A percentile compares a stretch with the other conserved stretches of the same genome.
phyloP scores from a whole-genome alignment of 2,329 filamentous ascomycete species.

The Parastagonospora nodorum region DNA sequence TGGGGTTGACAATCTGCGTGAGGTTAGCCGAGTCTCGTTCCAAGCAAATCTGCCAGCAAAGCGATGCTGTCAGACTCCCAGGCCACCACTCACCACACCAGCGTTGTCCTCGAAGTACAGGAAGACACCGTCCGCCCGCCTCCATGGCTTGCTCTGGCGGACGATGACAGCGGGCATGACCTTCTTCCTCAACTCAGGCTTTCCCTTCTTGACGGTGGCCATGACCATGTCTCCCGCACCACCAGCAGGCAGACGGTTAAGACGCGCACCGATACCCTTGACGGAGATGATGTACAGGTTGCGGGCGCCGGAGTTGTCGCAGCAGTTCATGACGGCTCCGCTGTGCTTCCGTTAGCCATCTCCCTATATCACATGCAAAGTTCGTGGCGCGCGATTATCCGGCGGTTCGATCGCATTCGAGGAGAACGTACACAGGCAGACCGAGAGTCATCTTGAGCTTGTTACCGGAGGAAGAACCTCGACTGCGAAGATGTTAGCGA shows the following conservation, averaged over 20 bases:
- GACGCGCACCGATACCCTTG: slow-evolving; percentile 95
- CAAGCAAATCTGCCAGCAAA: neutral
- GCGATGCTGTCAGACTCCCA: neutral
- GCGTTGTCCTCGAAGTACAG: slow-evolving; percentile 99
- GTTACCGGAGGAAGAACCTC: slow-evolving; percentile 94
- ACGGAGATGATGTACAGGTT: slow-evolving; percentile 99
- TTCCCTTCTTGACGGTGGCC: slow-evolving; percentile 99
- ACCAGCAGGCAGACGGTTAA: slow-evolving; percentile 95
- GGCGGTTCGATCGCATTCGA: slow-evolving; percentile 20
- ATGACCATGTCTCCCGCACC: slow-evolving; percentile 99
- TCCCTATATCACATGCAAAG: neutral
- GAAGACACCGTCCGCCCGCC: slow-evolving; percentile 97
- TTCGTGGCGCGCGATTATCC: neutral
- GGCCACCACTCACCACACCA: slow-evolving; percentile 77
- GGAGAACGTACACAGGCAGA: slow-evolving; percentile 91
- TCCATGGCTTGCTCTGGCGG: slow-evolving; percentile 99
- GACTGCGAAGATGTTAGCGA: slow-evolving; percentile 52
- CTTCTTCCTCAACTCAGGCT: slow-evolving; percentile 99
- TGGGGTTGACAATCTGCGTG: slow-evolving; percentile 94
- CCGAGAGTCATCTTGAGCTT: slow-evolving; percentile 99
- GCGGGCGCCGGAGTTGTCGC: slow-evolving; percentile 97
- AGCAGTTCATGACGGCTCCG: slow-evolving; percentile 99
- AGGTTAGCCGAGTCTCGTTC: slow-evolving; percentile 12
- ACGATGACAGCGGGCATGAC: slow-evolving; percentile 99
- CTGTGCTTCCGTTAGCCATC: slow-evolving; percentile 56